Evolutionary conservation across 345 rosid genomes (phyloP), one percentile per base, ranked within the genome.

Genomic region (Gossypium stocksii): DNA sequence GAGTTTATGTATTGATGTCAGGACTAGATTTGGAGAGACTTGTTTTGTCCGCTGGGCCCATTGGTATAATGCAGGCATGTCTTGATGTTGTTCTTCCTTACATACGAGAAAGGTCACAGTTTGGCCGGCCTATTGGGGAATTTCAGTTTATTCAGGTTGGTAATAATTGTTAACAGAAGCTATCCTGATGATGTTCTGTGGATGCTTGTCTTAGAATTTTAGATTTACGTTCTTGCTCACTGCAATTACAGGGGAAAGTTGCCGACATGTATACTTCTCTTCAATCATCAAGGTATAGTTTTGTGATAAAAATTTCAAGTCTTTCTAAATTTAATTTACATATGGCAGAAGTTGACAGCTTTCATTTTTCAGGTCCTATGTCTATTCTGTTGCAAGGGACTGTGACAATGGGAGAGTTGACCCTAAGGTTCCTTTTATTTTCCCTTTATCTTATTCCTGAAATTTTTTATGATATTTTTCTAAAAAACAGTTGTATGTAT

Each of bases 31-130:
- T 94, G 83, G 98, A 94, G 85, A 86, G 97, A 81, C 98, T 91
- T 83, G 91, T 94, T 60, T 89, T 94, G 84, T 89, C 97, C 56
- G 89, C 91, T 84, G 98, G 98, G 22, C 98, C 98, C 6, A 76
- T 94, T 48, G 97, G 98, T 70, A 94, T 94, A 76, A 94, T 94
- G 98, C 98, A 94, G 83, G 93, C 96, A 77, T 91, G 96, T 79
- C 92, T 94, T 60, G 98, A 94, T 82, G 88, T 76, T 38, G 98
- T 89, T 78, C 98, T 94, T 83, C 98, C 98, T 64, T 92, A 94
- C 77, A 80, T 92, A 73, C 79, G 82, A 45, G 93, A 94, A 77
- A 80, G 98, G 77, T 89, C 84, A 80, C 98, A 94, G 76, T 94
- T 92, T 84, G 97, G 98, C 69, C 95, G 85, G 71, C 97, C 97